Evolutionary conservation across 176 grass and related monocot genomes (phyloP).

Genomic region (Pontederia paniculata): DNA sequence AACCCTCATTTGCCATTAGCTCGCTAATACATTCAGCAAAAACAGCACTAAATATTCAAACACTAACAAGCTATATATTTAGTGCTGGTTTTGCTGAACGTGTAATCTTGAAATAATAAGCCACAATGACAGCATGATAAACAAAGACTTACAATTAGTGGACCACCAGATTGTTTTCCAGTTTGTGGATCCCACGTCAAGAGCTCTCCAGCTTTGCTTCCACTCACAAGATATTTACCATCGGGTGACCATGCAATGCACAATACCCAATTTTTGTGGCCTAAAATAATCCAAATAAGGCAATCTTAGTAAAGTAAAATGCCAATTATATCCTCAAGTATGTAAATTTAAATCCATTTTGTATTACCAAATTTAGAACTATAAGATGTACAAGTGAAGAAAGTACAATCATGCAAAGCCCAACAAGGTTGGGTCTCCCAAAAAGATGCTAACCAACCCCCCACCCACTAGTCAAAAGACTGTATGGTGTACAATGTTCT

Average conservation of each 20-base stretch:
- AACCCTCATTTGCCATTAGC: too few species aligned
- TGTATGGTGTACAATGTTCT: too few species aligned
- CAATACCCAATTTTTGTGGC: conserved; percentile 99
- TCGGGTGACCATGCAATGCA: conserved; percentile 91
- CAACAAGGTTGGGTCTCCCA: too few species aligned
- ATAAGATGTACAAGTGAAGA: too few species aligned
- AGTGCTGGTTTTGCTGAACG: too few species aligned
- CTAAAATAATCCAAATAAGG: conserved; percentile 22
- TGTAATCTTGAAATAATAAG: too few species aligned
- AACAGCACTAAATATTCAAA: too few species aligned
- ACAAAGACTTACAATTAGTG: conserved; percentile 45
- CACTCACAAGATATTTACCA: conserved; percentile 85
- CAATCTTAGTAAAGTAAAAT: background rate
- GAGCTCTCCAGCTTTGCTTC: conserved; percentile 89
- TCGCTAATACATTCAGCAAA: too few species aligned
- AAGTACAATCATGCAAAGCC: too few species aligned
- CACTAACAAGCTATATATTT: too few species aligned
- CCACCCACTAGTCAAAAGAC: too few species aligned
- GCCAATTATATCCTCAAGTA: background rate
- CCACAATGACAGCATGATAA: background rate
- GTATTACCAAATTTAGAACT: background rate
- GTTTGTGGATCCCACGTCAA: conserved; percentile 83
- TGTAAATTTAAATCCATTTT: background rate
- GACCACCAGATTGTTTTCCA: conserved; percentile 63
- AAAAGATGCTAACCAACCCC: too few species aligned